Evolutionary conservation across 805 yeast species (phyloP).

Genomic region (Ascoidea asiatica): DNA sequence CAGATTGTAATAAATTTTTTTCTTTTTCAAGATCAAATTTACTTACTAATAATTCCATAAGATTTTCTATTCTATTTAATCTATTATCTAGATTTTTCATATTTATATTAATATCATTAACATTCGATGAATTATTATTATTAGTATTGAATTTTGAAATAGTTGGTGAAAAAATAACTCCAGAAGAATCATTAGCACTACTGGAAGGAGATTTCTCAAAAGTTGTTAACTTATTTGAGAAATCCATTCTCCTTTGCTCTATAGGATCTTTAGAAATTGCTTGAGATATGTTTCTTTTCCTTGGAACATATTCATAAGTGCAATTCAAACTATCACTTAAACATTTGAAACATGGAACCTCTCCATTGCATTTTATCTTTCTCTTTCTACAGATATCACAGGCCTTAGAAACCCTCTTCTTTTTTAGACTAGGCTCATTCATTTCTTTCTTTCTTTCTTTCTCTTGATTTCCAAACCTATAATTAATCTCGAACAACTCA

Average conservation of each 20-base stretch:
- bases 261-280: background rate
- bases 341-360: constrained; percentile 24
- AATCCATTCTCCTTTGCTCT: background rate
- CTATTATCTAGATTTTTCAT: no score
- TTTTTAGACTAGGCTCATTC: no score
- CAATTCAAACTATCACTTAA: constrained; percentile 17
- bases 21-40: background rate
- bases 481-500: no score
- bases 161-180: background rate
- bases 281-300: background rate
- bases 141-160: background rate
- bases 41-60: background rate
- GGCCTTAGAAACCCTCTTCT: constrained; percentile 13
- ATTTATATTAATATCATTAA: no score
- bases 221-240: no score
- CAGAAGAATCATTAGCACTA: background rate
- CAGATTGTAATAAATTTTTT: background rate
- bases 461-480: no score
- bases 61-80: background rate
- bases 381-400: constrained; percentile 25
- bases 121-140: no score
- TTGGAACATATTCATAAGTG: background rate
- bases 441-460: no score
- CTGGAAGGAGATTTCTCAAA: no score
- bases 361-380: constrained; percentile 27